Evolutionary conservation across 192 early-diverging fungal species (phyloP), one percentile per base, ranked within the genome.

Genomic region (Diversispora epigaea): DNA sequence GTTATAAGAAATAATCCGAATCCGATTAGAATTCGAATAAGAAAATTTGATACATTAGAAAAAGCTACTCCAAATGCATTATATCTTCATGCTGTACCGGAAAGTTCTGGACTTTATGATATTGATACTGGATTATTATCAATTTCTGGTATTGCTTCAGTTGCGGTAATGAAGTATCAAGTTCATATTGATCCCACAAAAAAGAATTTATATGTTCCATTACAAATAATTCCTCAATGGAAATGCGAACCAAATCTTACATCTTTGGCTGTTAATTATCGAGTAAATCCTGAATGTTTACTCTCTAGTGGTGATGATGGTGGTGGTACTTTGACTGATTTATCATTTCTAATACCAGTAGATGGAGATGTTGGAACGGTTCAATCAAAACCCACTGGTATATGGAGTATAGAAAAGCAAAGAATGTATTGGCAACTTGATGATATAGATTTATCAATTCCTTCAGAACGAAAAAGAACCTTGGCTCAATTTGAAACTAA

Each of bases 351-450:
- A 66, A 80, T 83, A 17, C 79, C 84, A 4, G 82, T 88, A 3
- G 77, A 80, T 9, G 83, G 84, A 0, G 77, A 81, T 6, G 84
- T 85, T 32, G 66, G 72, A 39, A 82, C 61, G 56, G 85, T 82
- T 19, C 84, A 85, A 46, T 83, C 83, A 52, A 77, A 80, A 12
- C 87, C 87, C 15, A 76, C 79, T 44, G 81, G 87, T 14, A 61
- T 83, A 9, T 85, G 86, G 82, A 84, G 78, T 54, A 71, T 70
- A 9, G 84, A 86, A 9, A 81, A 81, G 39, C 80, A 83, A 55
- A 84, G 80, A 73, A 83, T 88, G 67, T 69, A 83, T 15, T 88
- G 87, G 87, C 78, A 84, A 46, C 62, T 86, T 25, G 81, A 77
- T 5, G 76, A 79, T 45, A 39, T 84, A 1, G 55, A 75, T 44